Evolutionary conservation across 2,329 filamentous ascomycete genomes (phyloP).

Genomic region (Fusarium sp.): DNA sequence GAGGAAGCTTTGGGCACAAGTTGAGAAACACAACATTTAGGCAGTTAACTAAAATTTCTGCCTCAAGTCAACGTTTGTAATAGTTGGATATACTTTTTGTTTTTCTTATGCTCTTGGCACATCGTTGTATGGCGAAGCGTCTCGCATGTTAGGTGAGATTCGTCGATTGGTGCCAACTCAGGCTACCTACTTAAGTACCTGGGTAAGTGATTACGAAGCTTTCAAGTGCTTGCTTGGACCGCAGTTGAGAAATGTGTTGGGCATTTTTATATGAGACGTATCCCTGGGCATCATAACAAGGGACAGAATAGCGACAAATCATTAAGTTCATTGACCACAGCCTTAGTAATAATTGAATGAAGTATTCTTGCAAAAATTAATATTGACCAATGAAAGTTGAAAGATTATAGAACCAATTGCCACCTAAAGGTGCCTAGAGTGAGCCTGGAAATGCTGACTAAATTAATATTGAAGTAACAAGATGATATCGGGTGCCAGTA

Average conservation of each 20-base stretch:
- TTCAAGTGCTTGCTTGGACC: not conserved
- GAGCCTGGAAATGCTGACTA: slow-evolving; percentile 30
- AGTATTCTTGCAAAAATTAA: not conserved
- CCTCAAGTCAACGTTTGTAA: not conserved
- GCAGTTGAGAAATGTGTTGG: slow-evolving; percentile 6
- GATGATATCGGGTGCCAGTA: slow-evolving; percentile 24
- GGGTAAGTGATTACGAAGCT: slow-evolving; percentile 21
- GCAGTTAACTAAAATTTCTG: too few relatives aligned
- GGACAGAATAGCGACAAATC: not conserved
- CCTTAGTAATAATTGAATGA: slow-evolving; percentile 7
- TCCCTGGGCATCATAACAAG: slow-evolving; percentile 3
- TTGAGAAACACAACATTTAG: not conserved
- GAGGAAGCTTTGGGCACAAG: not conserved
- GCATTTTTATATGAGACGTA: not conserved
- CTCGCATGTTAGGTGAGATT: not conserved
- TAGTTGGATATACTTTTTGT: not conserved
- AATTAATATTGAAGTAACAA: slow-evolving; percentile 15
- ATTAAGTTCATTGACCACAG: slow-evolving; percentile 2
- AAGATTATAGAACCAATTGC: slow-evolving; percentile 6
- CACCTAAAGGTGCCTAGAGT: slow-evolving; percentile 33
- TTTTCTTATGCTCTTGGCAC: not conserved
- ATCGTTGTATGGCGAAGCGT: not conserved
- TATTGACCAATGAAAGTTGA: slow-evolving; percentile 22
- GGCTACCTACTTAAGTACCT: not conserved
- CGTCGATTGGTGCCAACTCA: slow-evolving; percentile 19